Evolutionary conservation across 2,329 filamentous ascomycete genomes (phyloP).

Genomic region (Cytospora chrysosperma): DNA sequence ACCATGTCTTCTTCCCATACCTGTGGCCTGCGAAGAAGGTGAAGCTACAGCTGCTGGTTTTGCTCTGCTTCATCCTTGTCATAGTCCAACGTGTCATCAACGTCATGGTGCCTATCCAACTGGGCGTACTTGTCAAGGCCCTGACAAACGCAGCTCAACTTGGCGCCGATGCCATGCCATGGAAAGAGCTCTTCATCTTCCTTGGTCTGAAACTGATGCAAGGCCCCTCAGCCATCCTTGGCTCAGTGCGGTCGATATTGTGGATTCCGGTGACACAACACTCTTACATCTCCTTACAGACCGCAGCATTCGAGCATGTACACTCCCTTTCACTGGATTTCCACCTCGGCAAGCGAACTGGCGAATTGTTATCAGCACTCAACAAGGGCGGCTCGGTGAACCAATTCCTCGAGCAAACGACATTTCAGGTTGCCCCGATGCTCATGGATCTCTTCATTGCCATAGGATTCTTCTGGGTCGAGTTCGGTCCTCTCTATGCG

Average conservation of each 20-base stretch:
- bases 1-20: conserved; percentile 93
- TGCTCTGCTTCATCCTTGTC: conserved; percentile 80
- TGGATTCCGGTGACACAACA: conserved; percentile 99
- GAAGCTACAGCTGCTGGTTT: conserved; percentile 72
- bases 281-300: conserved; percentile 90
- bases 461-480: conserved; percentile 74
- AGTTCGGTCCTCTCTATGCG: conserved; percentile 86
- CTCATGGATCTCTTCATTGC: conserved; percentile 84
- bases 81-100: conserved; percentile 81
- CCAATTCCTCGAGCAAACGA: conserved; percentile 92
- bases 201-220: conserved; percentile 79
- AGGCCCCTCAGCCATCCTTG: conserved; percentile 83
- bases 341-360: conserved; percentile 93
- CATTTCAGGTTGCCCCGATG: conserved; percentile 95
- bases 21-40: conserved; percentile 85
- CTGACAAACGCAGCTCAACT: conserved; percentile 57
- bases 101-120: conserved; percentile 77
- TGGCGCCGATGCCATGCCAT: conserved; percentile 55
- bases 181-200: conserved; percentile 72
- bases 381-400: conserved; percentile 97
- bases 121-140: conserved; percentile 75
- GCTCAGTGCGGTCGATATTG: conserved; percentile 75
- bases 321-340: conserved; percentile 95
- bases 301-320: conserved; percentile 95
- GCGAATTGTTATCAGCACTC: conserved; percentile 90